A percentile compares a stretch with the other conserved stretches of the same genome.
Conservation (phyloP, 176 grass and related monocot genomes). For the Triticum aestivum region DNA sequence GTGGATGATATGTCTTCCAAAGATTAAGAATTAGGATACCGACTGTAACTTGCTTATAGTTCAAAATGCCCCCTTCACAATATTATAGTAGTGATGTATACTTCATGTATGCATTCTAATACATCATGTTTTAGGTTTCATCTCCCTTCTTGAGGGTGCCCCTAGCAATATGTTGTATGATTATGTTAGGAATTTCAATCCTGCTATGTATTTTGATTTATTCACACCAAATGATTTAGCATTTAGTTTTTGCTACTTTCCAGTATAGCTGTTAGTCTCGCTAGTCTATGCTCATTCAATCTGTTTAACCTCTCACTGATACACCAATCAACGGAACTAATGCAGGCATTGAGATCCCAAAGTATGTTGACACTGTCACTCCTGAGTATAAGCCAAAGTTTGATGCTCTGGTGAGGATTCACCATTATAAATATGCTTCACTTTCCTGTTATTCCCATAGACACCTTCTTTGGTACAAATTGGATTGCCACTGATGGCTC, state of each 20-base stretch:
- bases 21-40: neutral
- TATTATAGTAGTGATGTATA: neutral
- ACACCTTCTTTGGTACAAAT: neutral
- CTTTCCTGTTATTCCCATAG: neutral
- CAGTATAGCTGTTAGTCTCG: neutral
- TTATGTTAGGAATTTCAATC: neutral
- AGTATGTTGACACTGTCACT: slow-evolving; percentile 87
- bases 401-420: slow-evolving; percentile 68
- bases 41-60: neutral
- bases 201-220: neutral
- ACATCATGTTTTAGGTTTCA: neutral
- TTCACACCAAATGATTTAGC: neutral
- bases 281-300: neutral
- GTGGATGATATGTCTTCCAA: neutral
- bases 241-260: slow-evolving; percentile 8
- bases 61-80: neutral
- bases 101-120: slow-evolving; percentile 7
- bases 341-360: slow-evolving; percentile 90
- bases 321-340: slow-evolving; percentile 6
- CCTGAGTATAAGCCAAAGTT: slow-evolving; percentile 90
- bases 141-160: neutral
- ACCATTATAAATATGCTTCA: neutral
- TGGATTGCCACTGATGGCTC: neutral
- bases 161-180: neutral
- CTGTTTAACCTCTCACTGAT: neutral